Conservation (phyloP, 2,329 filamentous ascomycete species). For the Neonectria neomacrospora region DNA sequence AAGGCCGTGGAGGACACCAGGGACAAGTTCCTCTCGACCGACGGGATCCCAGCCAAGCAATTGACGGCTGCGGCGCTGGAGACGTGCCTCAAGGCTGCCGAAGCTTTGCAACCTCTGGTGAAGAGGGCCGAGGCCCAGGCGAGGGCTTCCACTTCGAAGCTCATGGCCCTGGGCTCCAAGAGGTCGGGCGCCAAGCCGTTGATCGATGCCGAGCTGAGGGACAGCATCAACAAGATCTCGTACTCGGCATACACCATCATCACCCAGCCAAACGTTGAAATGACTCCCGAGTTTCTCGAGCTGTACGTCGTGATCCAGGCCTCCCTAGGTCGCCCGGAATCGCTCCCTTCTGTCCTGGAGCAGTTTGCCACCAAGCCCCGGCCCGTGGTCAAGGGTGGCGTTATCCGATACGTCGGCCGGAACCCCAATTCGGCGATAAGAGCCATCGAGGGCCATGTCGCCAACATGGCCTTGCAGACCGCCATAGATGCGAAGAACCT, state of each 20-base stretch:
- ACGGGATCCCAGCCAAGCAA: conserved; percentile 57
- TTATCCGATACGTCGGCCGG: conserved; percentile 68
- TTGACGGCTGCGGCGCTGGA: conserved; percentile 57
- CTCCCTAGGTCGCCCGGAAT: conserved; percentile 76
- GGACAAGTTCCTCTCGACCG: conserved; percentile 56
- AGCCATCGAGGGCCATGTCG: conserved; percentile 77
- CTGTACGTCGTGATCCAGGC: conserved; percentile 82
- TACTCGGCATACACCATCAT: conserved; percentile 75
- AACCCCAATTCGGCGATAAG: conserved; percentile 76
- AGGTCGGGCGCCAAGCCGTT: conserved; percentile 47
- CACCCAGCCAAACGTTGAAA: conserved; percentile 79
- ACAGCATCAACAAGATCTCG: conserved; percentile 64
- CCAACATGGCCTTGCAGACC: conserved; percentile 78
- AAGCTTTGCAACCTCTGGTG: conserved; percentile 55
- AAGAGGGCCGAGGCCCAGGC: conserved; percentile 53
- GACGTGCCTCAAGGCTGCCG: conserved; percentile 58
- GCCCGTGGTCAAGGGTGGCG: conserved; percentile 69
- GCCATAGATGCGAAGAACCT: conserved; percentile 85
- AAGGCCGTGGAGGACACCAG: conserved; percentile 56
- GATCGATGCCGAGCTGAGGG: conserved; percentile 52
- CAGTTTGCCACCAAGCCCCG: conserved; percentile 87
- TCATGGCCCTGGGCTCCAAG: conserved; percentile 59
- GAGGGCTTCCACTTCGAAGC: conserved; percentile 62
- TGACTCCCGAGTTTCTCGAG: conserved; percentile 77
- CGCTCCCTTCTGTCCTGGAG: conserved; percentile 81